Evolutionary conservation across 352 stramenopile species (phyloP).

Genomic region (Phytophthora quininea): DNA sequence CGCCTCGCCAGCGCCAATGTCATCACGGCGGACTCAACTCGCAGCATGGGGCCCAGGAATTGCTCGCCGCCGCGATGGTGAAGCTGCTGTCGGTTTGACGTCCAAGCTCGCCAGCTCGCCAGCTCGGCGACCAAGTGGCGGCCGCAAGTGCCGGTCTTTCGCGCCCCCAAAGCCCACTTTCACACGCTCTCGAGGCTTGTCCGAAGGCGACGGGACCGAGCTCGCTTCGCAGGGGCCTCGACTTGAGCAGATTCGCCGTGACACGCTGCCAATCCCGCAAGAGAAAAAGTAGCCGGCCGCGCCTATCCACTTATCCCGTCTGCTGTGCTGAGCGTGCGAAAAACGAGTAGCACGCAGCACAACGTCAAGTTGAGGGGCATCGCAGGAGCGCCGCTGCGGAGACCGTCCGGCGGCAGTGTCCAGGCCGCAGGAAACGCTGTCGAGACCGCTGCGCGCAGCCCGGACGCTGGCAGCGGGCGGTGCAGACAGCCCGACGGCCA

Average conservation of each 20-base stretch:
- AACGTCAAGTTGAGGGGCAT: conserved; percentile 39
- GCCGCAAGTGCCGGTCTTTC: no score
- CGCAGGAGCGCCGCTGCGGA: conserved; percentile 13
- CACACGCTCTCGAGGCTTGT: conserved; percentile 15
- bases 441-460: not conserved
- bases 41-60: conserved; percentile 18
- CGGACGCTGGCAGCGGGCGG: conserved; percentile 21
- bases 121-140: no score
- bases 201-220: conserved; percentile 19
- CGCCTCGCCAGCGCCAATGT: not conserved
- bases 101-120: no score
- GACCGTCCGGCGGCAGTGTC: conserved; percentile 12
- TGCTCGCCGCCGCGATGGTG: conserved; percentile 43
- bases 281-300: conserved; percentile 33
- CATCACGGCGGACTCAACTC: conserved; percentile 1
- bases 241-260: conserved; percentile 26
- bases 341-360: conserved; percentile 19
- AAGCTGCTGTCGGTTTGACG: not conserved
- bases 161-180: not conserved
- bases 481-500: not conserved
- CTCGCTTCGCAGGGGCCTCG: not conserved
- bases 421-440: conserved; percentile 22
- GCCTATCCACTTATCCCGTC: conserved; percentile 33
- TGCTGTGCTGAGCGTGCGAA: conserved; percentile 22
- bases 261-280: conserved; percentile 23